Base-by-base conservation (phyloP, 2,329 filamentous ascomycete species). In the Aspergillus texensis region DNA sequence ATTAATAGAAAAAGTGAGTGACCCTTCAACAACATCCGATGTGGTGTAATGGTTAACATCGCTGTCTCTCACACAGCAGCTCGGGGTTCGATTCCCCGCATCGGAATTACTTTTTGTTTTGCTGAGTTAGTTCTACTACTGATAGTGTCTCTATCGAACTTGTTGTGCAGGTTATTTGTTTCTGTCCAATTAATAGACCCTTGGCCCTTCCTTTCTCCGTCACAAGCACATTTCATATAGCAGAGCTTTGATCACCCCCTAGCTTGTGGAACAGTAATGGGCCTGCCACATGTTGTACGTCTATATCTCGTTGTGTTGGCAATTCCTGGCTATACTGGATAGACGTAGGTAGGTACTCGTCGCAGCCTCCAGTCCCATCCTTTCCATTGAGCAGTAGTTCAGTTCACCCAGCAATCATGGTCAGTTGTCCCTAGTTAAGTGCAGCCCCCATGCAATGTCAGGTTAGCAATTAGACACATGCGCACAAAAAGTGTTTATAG, bases 21-120 rank as follows among this genome's bases (percentile, higher is more conserved):
- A n/a, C 4, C 11, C 11, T 30, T 54, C 50, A 57, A 60, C 53
- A 62, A 57, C 4, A 57, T 69, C 65, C 64, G 67, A 67, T 69
- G 60, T 69, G 67, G 67, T 69, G 67, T 69, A 69, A 57, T 69
- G 65, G 65, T 48, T 68, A 69, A 69, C 67, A 69, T 67, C 64
- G 65, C 64, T 59, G 65, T 66, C 65, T 67, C 67, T 72, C 71
- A 71, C 70, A 70, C 69, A 62, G 65, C 69, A 71, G 69, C 69
- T 58, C 39, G 69, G 69, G 68, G 68, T 71, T 70, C 68, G 68
- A 71, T 71, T 71, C 66, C 68, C 68, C 69, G 39, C 63, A 64
- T 70, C 67, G 69, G 69, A 71, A 30, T 24, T 34, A n/a, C 28
- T 41, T 54, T 61, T 62, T 59, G 28, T 28, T n/a, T 16, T 64